phyloP scores from a whole-genome alignment of 2,329 filamentous ascomycete species.

The Aspergillaceae sp. region DNA sequence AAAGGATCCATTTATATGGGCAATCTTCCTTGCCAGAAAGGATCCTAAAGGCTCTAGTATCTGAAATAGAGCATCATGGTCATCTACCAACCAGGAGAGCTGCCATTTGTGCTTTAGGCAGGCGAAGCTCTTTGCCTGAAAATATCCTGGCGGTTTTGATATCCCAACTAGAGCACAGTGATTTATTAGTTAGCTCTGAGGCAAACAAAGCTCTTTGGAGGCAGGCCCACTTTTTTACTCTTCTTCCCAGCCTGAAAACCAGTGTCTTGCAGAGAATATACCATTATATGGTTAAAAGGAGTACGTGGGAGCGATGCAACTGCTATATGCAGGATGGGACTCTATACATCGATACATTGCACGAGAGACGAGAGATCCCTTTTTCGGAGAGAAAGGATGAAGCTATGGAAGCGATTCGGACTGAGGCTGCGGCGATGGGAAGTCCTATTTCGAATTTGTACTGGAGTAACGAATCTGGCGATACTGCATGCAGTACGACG shows the following conservation, averaged over 20 bases:
- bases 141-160: no score
- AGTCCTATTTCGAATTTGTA: background rate
- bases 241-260: background rate
- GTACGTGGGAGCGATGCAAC: background rate
- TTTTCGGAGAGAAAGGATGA: background rate
- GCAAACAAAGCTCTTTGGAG: background rate
- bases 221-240: background rate
- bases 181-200: no score
- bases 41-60: background rate
- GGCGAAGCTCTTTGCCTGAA: background rate
- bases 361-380: background rate
- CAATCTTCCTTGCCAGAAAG: no score
- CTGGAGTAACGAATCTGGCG: background rate
- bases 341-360: background rate
- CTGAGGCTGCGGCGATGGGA: background rate
- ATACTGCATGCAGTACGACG: no score
- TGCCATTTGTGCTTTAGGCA: background rate
- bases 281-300: background rate
- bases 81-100: background rate
- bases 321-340: background rate
- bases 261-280: no score
- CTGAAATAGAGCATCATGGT: background rate
- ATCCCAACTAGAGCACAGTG: no score
- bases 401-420: background rate
- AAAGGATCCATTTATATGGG: no score